phyloP scores from a whole-genome alignment of 305 asterid species.

The Fraxinus latifolia region DNA sequence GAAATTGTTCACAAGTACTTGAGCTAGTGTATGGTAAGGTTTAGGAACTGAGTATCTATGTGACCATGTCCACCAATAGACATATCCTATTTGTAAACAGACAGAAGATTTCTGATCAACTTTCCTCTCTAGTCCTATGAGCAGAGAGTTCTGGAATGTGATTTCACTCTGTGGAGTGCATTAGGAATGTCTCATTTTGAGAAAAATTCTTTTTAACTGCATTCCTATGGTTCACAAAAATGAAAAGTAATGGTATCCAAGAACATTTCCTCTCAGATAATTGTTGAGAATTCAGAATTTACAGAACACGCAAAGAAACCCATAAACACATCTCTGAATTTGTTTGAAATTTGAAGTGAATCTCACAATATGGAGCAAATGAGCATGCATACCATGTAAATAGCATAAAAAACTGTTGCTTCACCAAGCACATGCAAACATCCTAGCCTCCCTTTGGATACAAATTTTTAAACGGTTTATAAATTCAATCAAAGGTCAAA shows the following conservation, averaged over 20 bases:
- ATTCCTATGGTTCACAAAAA: neutral
- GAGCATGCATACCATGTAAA: neutral
- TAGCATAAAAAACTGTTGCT: neutral
- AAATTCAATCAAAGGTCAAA: neutral
- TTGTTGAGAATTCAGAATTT: neutral
- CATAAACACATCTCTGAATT: neutral
- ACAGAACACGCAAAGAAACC: neutral
- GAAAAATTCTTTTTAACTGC: neutral
- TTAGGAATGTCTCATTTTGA: neutral
- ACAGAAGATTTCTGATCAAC: neutral
- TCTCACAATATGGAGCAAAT: neutral
- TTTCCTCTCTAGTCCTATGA: neutral
- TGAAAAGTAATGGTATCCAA: neutral
- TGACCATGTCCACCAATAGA: neutral
- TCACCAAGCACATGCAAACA: neutral
- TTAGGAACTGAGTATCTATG: neutral
- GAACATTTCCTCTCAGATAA: neutral
- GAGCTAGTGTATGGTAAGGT: neutral
- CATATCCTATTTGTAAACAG: neutral
- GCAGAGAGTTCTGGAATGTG: neutral
- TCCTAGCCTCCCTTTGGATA: neutral
- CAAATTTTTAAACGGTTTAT: neutral
- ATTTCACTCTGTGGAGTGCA: neutral
- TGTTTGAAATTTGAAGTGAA: neutral
- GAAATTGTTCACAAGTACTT: neutral